Evolutionary conservation across 495 filamentous ascomycete species (phyloP).

Genomic region (Aspergillus nanangensis): DNA sequence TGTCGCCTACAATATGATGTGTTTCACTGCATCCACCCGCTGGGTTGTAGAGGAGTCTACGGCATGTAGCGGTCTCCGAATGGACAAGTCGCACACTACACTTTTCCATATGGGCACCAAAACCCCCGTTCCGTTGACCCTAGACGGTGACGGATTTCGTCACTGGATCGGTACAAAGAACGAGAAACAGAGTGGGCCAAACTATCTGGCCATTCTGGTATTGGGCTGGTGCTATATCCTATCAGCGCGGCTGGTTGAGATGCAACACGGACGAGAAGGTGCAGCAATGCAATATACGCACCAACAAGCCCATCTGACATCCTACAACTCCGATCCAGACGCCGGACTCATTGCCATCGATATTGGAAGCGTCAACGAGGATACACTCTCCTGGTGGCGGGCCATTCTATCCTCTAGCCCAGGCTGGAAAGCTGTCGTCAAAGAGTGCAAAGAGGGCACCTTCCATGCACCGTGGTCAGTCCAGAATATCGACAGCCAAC

Average conservation of each 20-base stretch:
- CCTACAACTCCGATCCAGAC: too few relatives aligned
- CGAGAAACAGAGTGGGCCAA: background rate
- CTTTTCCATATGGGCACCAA: too few relatives aligned
- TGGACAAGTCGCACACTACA: too few relatives aligned
- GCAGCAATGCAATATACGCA: conserved; percentile 11
- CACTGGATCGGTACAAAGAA: conserved; percentile 3
- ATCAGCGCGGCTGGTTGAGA: conserved; percentile 10
- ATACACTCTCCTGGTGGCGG: conserved; percentile 10
- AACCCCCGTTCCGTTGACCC: too few relatives aligned
- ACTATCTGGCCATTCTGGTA: conserved; percentile 10
- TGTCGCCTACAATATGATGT: too few relatives aligned
- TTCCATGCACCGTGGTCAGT: conserved; percentile 12
- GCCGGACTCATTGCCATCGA: too few relatives aligned
- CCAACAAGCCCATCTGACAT: too few relatives aligned
- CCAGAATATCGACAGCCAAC: background rate
- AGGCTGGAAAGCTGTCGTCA: conserved; percentile 13
- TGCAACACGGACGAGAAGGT: conserved; percentile 6
- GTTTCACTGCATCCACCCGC: too few relatives aligned
- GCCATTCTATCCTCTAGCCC: conserved; percentile 6
- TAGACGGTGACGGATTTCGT: too few relatives aligned
- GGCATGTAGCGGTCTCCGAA: too few relatives aligned
- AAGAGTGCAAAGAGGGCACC: background rate
- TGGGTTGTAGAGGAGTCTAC: too few relatives aligned
- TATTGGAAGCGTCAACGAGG: conserved; percentile 9
- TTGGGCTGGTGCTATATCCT: conserved; percentile 15